These are phyloP conservation scores for Eucalyptus cladocalyx DNA, from an alignment of 345 rosid genomes.

Conservation along the genomic window DNA sequence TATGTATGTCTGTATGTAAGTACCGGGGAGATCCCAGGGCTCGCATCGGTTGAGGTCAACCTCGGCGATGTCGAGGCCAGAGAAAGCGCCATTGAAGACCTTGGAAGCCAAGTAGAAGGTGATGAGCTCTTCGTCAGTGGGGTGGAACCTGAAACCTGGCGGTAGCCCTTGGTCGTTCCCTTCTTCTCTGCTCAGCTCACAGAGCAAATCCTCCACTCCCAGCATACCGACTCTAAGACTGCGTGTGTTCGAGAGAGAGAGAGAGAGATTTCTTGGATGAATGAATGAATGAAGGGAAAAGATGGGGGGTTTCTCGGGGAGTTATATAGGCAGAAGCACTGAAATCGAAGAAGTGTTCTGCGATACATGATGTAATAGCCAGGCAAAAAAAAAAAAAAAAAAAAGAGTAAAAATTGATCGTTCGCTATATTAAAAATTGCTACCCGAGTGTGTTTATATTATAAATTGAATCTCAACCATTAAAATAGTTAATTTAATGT, in stretches of 20 bases:
- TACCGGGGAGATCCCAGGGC: constrained; percentile 99
- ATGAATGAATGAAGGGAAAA: background rate
- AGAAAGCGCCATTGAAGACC: constrained; percentile 60
- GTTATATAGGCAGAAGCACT: constrained; percentile 19
- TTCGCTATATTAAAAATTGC: background rate
- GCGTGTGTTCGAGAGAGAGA: background rate
- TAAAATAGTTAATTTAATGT: background rate
- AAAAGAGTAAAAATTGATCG: background rate
- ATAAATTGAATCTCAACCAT: background rate
- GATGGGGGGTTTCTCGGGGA: background rate
- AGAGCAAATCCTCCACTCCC: constrained; percentile 48
- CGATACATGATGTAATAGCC: background rate
- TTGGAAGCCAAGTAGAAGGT: constrained; percentile 86
- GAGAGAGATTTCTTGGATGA: background rate
- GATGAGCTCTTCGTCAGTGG: constrained; percentile 92
- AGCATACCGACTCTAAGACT: background rate
- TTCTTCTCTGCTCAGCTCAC: constrained; percentile 59
- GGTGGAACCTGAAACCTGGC: constrained; percentile 95
- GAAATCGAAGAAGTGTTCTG: constrained; percentile 6
- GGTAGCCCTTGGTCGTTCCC: constrained; percentile 67
- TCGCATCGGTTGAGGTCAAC: constrained; percentile 92
- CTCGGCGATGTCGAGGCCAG: constrained; percentile 70
- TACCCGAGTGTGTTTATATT: background rate
- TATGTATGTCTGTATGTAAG: background rate
- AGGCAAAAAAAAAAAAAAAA: background rate